Evolutionary conservation across 225 moss, liverwort and hornwort genomes (phyloP).

Genomic region (Bryum argenteum): DNA sequence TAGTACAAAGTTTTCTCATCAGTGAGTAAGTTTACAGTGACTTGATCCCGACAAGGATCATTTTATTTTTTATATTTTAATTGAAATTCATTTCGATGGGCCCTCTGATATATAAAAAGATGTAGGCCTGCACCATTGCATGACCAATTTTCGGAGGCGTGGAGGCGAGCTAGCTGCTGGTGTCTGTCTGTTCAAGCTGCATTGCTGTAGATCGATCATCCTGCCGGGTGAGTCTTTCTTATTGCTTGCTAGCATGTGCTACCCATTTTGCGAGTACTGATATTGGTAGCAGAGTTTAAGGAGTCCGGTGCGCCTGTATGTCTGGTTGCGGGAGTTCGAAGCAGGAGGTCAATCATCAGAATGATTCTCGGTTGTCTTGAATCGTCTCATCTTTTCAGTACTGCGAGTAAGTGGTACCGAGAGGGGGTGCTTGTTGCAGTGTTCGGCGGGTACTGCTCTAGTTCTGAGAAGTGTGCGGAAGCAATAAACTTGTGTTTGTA

Average conservation of each 20-base stretch:
- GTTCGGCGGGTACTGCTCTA: neutral
- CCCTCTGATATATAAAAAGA: neutral
- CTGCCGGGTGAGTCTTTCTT: constrained; percentile 12
- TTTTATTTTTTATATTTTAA: neutral
- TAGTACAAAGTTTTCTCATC: too few relatives aligned
- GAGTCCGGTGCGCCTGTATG: neutral
- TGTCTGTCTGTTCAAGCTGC: neutral
- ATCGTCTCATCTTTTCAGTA: neutral
- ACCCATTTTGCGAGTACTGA: neutral
- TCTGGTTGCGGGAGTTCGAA: neutral
- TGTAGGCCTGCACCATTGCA: neutral
- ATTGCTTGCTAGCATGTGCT: neutral
- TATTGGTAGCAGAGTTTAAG: neutral
- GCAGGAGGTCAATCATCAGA: neutral
- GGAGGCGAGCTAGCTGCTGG: neutral
- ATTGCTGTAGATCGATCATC: neutral
- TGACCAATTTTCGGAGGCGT: neutral
- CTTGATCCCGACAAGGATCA: neutral
- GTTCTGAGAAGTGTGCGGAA: neutral
- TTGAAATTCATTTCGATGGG: too few relatives aligned
- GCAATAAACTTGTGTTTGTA: neutral
- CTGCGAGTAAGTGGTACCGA: too few relatives aligned
- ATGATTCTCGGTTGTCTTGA: neutral
- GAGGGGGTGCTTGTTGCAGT: neutral
- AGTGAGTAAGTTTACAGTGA: too few relatives aligned